phyloP scores from a whole-genome alignment of 495 filamentous ascomycete genomes.

The Podospora bellae-mahoneyi region DNA sequence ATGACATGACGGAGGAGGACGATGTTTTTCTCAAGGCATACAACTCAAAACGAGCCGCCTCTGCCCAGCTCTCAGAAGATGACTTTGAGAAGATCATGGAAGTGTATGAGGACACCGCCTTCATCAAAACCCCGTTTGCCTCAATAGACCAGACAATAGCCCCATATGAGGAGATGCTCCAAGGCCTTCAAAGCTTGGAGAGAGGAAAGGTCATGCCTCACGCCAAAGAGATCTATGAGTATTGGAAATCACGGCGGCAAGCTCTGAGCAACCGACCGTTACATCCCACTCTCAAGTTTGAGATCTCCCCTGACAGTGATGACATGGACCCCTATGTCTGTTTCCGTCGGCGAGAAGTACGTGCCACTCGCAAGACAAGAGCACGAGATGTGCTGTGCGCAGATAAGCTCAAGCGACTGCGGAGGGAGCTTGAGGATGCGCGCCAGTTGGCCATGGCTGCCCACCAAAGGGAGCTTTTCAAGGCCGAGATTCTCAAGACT shows the following conservation, averaged over 20 bases:
- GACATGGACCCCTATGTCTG: constrained; percentile 97
- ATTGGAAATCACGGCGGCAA: constrained; percentile 77
- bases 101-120: constrained; percentile 84
- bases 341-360: constrained; percentile 92
- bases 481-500: constrained; percentile 68
- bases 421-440: constrained; percentile 88
- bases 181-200: constrained; percentile 69
- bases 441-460: constrained; percentile 74
- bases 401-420: constrained; percentile 87
- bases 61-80: constrained; percentile 72
- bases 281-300: constrained; percentile 80
- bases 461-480: constrained; percentile 71
- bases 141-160: constrained; percentile 82
- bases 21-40: constrained; percentile 76
- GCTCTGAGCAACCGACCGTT: constrained; percentile 63
- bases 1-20: constrained; percentile 92
- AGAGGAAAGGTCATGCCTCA: constrained; percentile 62
- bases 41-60: constrained; percentile 68
- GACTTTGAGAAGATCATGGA: constrained; percentile 93
- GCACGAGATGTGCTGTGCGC: constrained; percentile 88
- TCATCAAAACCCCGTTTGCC: constrained; percentile 78
- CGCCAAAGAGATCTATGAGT: constrained; percentile 82
- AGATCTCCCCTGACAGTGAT: constrained; percentile 87
- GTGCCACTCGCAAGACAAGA: constrained; percentile 90
- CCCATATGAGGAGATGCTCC: constrained; percentile 74